Base-by-base conservation (phyloP, 495 filamentous ascomycete species). In the Apodospora peruviana region DNA sequence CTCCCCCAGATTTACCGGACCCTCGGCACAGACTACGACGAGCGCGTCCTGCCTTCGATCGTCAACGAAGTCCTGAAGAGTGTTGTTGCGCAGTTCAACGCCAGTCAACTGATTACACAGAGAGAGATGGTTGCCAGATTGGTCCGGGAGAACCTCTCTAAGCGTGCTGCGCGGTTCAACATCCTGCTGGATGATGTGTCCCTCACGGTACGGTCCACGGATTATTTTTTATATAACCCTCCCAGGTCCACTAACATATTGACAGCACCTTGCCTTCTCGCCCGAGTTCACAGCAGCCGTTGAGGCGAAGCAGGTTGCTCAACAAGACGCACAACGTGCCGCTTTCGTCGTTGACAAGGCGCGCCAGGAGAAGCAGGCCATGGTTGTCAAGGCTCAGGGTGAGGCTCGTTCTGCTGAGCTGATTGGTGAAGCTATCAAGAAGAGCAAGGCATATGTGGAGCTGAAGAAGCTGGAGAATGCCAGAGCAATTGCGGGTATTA, bases 11-110 rank as follows among this genome's bases (percentile, higher is more conserved):
- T 98, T 57, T 98, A 96, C 75, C 83, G 93, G 40, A 98, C 93
- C 1, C 82, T 98, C 9, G 93, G 93, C 24, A 84, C 84, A 38
- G 93, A 98, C 71, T 98, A 96, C 67, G 93, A 98, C 53, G 93
- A 98, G 79, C 78, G 93, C 38, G 89, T 98, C 34, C 80, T 98
- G 48, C 93, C 93, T 18, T 96, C 91, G 11, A 98, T 98, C 52
- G 93, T 98, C 51, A 98, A 98, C 66, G 93, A 97, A 72, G 93
- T 98, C 3, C 70, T 98, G 62, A 98, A 98, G 83, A 95, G 90
- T 55, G 93, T 97, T 35, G 94, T 97, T 50, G 93, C 93, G 22
- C 93, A 98, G 71, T 98, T 98, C 81, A 98, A 98, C 60, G 93
- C 93, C 52, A 93, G 87, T 63, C 93, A 98, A 72, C 73, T 98